These are phyloP conservation scores for Fusarium acutatum DNA, from an alignment of 2,329 filamentous ascomycete species.

Conservation along the genomic window DNA sequence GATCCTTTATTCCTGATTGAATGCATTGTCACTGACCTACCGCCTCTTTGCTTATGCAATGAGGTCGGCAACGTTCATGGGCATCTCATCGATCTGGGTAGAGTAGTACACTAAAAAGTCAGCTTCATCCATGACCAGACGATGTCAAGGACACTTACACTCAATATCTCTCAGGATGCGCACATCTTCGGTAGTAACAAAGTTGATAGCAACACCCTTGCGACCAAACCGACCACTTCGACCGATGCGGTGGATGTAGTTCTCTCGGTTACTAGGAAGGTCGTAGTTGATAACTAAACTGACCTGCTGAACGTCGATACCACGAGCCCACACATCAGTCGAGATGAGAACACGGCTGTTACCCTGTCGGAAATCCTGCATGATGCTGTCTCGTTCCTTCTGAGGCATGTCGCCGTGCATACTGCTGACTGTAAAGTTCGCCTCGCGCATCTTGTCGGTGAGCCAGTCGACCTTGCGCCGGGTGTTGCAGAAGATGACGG, in stretches of 20 bases:
- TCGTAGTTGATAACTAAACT: constrained; percentile 99
- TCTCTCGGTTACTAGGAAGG: constrained; percentile 96
- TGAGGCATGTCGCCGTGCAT: constrained; percentile 99
- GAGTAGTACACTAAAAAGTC: constrained; percentile 81
- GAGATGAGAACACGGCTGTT: constrained; percentile 97
- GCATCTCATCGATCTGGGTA: constrained; percentile 98
- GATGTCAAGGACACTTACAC: constrained; percentile 63
- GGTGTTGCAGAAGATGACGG: constrained; percentile 99
- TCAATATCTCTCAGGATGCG: constrained; percentile 98
- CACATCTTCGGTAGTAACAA: constrained; percentile 97
- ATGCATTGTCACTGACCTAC: neutral
- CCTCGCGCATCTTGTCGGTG: constrained; percentile 98
- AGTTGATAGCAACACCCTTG: constrained; percentile 99
- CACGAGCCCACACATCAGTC: constrained; percentile 96
- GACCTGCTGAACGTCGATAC: constrained; percentile 99
- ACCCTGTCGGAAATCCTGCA: constrained; percentile 98
- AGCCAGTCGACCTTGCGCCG: constrained; percentile 99
- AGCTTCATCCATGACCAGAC: constrained; percentile 37
- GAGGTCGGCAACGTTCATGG: constrained; percentile 85
- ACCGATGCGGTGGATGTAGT: constrained; percentile 99
- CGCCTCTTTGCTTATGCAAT: constrained; percentile 52
- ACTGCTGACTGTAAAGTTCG: constrained; percentile 97
- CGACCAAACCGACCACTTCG: constrained; percentile 94
- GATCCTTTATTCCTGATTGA: neutral
- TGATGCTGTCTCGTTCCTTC: constrained; percentile 97